Conservation (phyloP, 805 yeast genomes). For the Spathaspora hagerdaliae region DNA sequence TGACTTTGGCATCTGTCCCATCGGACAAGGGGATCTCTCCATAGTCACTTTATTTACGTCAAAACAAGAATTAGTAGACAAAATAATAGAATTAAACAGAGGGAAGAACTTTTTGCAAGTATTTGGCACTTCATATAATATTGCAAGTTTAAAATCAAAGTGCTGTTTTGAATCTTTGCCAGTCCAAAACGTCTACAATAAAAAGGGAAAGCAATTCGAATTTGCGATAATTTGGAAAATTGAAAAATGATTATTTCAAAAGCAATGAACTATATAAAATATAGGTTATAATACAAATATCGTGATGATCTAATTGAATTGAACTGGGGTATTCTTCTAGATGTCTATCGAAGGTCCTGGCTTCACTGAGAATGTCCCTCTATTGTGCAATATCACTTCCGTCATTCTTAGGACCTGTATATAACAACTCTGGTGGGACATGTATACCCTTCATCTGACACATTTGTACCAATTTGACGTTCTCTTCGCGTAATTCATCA, state of each 20-base stretch:
- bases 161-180: constrained; percentile 13
- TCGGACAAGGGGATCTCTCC: constrained; percentile 5
- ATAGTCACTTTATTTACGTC: constrained; percentile 14
- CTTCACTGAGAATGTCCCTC: neutral
- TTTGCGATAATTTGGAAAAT: constrained; percentile 14
- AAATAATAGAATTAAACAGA: constrained; percentile 4
- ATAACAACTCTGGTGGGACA: constrained; percentile 37
- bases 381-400: constrained; percentile 11
- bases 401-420: constrained; percentile 21
- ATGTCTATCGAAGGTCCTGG: neutral
- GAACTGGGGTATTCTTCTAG: neutral
- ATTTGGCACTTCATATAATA: constrained; percentile 1
- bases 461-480: constrained; percentile 38
- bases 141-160: neutral
- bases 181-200: constrained; percentile 10
- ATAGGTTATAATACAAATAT: too few species aligned
- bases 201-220: constrained; percentile 8
- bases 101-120: constrained; percentile 7
- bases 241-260: constrained; percentile 6
- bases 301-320: neutral
- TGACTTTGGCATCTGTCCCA: constrained; percentile 9
- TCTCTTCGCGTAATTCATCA: constrained; percentile 46
- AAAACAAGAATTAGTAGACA: constrained; percentile 6
- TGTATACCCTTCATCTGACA: constrained; percentile 39
- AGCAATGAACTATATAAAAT: too few species aligned